phyloP scores from a whole-genome alignment of 495 filamentous ascomycete genomes.

The Hypoxylon rickii region DNA sequence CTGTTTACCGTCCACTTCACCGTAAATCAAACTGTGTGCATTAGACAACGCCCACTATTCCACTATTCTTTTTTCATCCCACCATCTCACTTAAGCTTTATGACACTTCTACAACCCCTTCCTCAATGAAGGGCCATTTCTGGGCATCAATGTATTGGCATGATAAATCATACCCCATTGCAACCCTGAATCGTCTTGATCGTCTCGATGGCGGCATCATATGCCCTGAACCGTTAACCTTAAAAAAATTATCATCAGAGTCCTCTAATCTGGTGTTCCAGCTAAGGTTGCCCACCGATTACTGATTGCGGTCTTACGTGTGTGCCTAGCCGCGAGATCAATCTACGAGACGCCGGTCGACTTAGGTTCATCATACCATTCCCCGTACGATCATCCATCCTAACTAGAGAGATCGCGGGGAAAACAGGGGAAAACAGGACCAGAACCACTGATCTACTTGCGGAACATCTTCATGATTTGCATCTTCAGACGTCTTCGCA shows the following conservation, averaged over 20 bases:
- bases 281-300: constrained; percentile 12
- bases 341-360: constrained; percentile 16
- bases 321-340: constrained; percentile 10
- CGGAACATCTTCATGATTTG: constrained; percentile 10
- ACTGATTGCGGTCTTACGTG: constrained; percentile 1
- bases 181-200: constrained; percentile 32
- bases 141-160: constrained; percentile 17
- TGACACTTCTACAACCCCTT: constrained; percentile 6
- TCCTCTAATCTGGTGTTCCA: constrained; percentile 12
- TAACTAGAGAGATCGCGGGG: constrained; percentile 25
- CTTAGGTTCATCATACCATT: constrained; percentile 19
- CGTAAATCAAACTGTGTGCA: constrained; percentile 12
- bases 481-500: constrained; percentile 6
- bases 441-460: constrained; percentile 12
- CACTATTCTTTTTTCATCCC: constrained; percentile 1
- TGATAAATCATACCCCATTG: constrained; percentile 12
- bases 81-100: constrained; percentile 3
- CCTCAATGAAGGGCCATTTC: constrained; percentile 8
- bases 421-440: constrained; percentile 9
- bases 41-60: background rate
- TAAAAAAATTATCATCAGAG: constrained; percentile 17
- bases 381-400: constrained; percentile 25
- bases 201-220: constrained; percentile 12
- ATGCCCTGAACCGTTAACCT: constrained; percentile 12
- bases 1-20: constrained; percentile 5